phyloP scores from a whole-genome alignment of 2,329 filamentous ascomycete genomes.

The Paracamarosporium sp. region DNA sequence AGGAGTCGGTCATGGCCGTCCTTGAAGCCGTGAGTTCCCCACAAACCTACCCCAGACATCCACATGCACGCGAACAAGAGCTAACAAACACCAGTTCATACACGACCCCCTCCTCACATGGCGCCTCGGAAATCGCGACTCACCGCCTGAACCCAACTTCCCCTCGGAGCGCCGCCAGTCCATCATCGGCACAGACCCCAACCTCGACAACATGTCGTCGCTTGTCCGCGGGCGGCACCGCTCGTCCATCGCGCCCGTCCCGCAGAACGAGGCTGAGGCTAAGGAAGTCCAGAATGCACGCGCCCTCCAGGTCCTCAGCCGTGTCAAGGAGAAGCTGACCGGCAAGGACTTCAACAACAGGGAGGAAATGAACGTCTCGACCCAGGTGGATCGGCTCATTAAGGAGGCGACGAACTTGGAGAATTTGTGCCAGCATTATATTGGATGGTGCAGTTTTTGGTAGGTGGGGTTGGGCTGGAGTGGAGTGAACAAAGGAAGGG shows the following conservation, averaged over 20 bases:
- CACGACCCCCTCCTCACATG: constrained; percentile 99
- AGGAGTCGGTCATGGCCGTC: constrained; percentile 98
- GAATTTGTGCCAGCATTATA: constrained; percentile 98
- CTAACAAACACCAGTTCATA: constrained; percentile 73
- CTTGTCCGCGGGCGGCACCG: constrained; percentile 45
- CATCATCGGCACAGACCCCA: constrained; percentile 57
- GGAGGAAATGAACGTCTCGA: constrained; percentile 81
- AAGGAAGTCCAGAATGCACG: constrained; percentile 90
- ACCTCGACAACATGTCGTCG: constrained; percentile 33
- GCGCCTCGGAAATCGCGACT: constrained; percentile 75
- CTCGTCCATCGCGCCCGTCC: constrained; percentile 38
- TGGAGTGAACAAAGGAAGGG: background rate
- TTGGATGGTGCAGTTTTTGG: constrained; percentile 99
- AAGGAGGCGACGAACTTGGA: constrained; percentile 95
- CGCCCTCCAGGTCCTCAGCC: constrained; percentile 86
- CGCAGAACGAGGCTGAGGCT: constrained; percentile 51
- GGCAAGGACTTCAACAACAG: constrained; percentile 89
- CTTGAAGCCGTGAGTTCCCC: constrained; percentile 82
- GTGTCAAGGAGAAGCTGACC: constrained; percentile 95
- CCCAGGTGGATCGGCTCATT: constrained; percentile 93
- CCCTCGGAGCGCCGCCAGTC: constrained; percentile 66
- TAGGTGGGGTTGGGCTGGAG: constrained; percentile 48
- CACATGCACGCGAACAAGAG: background rate
- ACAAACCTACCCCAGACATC: background rate
- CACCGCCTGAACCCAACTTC: constrained; percentile 66